phyloP scores from a whole-genome alignment of 179 eudicot species.

The Carnegiea gigantea region DNA sequence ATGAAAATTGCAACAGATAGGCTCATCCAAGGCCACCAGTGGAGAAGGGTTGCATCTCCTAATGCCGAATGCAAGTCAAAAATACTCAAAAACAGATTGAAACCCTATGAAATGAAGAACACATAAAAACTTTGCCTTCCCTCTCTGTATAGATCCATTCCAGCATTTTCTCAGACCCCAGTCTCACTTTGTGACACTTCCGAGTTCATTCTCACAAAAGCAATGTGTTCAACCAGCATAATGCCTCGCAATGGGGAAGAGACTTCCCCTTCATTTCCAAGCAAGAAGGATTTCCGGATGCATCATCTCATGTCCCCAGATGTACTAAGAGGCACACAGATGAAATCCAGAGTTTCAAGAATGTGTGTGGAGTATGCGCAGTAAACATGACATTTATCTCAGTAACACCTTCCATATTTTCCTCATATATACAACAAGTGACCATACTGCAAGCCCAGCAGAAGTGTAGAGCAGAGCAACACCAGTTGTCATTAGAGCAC shows the following conservation, averaged over 20 bases:
- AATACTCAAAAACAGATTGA: neutral
- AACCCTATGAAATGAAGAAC: neutral
- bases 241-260: constrained; percentile 17
- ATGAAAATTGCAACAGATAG: neutral
- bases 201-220: constrained; percentile 17
- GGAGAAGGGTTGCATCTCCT: constrained; percentile 14
- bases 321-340: constrained; percentile 21
- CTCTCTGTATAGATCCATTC: constrained; percentile 18
- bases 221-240: constrained; percentile 22
- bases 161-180: constrained; percentile 15
- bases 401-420: constrained; percentile 87
- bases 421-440: constrained; percentile 82
- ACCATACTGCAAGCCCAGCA: constrained; percentile 94
- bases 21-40: neutral
- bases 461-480: constrained; percentile 76
- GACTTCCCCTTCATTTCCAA: constrained; percentile 14
- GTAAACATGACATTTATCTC: constrained; percentile 28
- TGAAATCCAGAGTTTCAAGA: constrained; percentile 26
- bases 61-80: constrained; percentile 2
- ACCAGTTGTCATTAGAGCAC: constrained; percentile 60
- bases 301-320: constrained; percentile 26
- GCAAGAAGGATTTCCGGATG: constrained; percentile 22
- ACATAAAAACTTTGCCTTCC: constrained; percentile 7
- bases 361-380: constrained; percentile 14
- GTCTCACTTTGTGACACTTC: constrained; percentile 13